Percentiles rank a stretch among this genome's conserved stretches.
These are phyloP conservation scores for Komagataella phaffii DNA, from an alignment of 805 yeast species.

Conservation along the genomic window DNA sequence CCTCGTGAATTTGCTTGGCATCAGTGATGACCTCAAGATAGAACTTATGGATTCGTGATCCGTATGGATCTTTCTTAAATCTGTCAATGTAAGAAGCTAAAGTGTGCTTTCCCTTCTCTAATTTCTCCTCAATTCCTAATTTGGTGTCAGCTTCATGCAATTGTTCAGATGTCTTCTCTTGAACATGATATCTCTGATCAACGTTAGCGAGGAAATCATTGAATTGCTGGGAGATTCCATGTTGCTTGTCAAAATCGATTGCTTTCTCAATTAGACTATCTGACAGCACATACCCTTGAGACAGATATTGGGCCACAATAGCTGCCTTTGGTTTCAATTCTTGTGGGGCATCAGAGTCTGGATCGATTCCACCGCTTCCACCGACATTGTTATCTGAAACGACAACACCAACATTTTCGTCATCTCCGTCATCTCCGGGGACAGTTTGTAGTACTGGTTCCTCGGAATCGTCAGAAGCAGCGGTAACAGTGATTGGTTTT, in stretches of 20 bases:
- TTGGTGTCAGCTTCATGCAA: conserved; percentile 23
- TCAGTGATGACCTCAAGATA: conserved; percentile 43
- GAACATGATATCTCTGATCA: conserved; percentile 49
- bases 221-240: conserved; percentile 48
- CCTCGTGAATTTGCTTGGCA: conserved; percentile 53
- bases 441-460: conserved; percentile 4
- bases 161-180: conserved; percentile 29
- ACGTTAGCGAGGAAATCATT: conserved; percentile 37
- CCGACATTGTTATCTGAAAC: neutral
- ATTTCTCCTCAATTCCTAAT: conserved; percentile 23
- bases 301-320: conserved; percentile 61
- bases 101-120: conserved; percentile 22
- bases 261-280: conserved; percentile 51
- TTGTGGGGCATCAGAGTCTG: conserved; percentile 43
- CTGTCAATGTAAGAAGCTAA: conserved; percentile 31
- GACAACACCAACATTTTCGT: conserved; percentile 3
- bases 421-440: conserved; percentile 6
- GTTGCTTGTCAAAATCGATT: conserved; percentile 46
- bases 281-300: conserved; percentile 58
- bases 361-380: conserved; percentile 3
- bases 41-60: conserved; percentile 46
- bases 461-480: neutral
- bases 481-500: conserved; percentile 30
- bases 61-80: conserved; percentile 32
- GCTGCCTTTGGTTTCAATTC: conserved; percentile 70